Evolutionary conservation across 805 yeast species (phyloP), one percentile per base, ranked within the genome.

Genomic region (Yamadazyma akitaensis): DNA sequence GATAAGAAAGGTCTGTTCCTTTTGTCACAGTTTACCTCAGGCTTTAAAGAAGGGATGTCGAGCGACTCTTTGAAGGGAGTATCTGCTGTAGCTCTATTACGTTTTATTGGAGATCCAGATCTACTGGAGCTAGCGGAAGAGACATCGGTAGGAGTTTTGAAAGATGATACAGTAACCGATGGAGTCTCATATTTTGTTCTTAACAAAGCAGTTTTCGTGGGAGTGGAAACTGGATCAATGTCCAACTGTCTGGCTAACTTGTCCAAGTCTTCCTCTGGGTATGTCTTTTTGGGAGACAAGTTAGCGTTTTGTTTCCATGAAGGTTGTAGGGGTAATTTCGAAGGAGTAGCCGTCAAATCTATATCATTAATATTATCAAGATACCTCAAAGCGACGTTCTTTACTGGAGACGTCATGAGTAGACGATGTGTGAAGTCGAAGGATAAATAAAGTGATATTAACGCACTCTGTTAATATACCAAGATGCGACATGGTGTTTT

Each of bases 141-240:
- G 25, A 43, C 35, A 33, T 48, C 46, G 28, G 47, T 45, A 1
- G 72, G 65, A 14, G 64, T 56, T 48, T 70, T 71, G 56, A 72
- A 72, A 5, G 73, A 63, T 2, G 72, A 65, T 3, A 72, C 68
- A 0, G 75, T 72, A 1, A 70, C 76, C 11, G 74, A 68, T 2
- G 73, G 72, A 0, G 73, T 59, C 43, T 70, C 75, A 46, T 65
- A 72, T 34, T 62, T 59, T 4, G 67, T 53, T 35, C 68, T 56
- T 13, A 68, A 53, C 17, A 66, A 49, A 5, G 59, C 63, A 4
- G 63, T 56, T 37, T 61, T 64, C 8, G 67, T 61, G 17, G 59
- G 57, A 24, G 61, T 54, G 1, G 61, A 51, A 2, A 33, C 42
- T 2, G 64, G 54, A 14, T 59, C 59, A 16, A 67, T 51, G 43